These are phyloP conservation scores for Trichoderma citrinoviride DNA, from an alignment of 2,329 filamentous ascomycete species.

Conservation along the genomic window DNA sequence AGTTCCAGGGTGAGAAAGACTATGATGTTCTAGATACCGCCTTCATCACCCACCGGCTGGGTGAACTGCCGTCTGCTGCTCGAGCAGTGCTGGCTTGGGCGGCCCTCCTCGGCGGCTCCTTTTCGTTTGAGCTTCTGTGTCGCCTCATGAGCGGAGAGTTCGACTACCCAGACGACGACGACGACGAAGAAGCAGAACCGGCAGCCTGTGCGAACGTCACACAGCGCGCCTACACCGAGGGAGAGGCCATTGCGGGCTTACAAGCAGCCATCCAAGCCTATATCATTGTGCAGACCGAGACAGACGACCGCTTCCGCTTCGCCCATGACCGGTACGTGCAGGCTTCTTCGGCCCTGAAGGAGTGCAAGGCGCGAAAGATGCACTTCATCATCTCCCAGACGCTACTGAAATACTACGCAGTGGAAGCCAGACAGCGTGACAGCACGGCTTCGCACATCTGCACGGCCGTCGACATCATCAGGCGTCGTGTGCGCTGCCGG, in stretches of 20 bases:
- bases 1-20: conserved; percentile 76
- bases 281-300: conserved; percentile 76
- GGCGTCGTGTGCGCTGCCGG: conserved; percentile 57
- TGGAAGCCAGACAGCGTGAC: conserved; percentile 64
- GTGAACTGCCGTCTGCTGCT: conserved; percentile 71
- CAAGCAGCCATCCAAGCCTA: conserved; percentile 78
- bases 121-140: conserved; percentile 79
- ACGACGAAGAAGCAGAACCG: conserved; percentile 36
- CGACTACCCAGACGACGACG: conserved; percentile 47
- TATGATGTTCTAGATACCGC: conserved; percentile 77
- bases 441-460: conserved; percentile 79
- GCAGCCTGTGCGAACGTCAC: neutral
- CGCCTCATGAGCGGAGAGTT: conserved; percentile 74
- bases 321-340: conserved; percentile 84
- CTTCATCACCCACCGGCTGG: conserved; percentile 75
- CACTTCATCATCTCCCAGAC: conserved; percentile 85
- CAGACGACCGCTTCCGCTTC: conserved; percentile 84
- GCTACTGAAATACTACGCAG: conserved; percentile 67
- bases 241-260: conserved; percentile 72
- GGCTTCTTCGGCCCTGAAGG: conserved; percentile 66
- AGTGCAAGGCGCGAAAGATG: conserved; percentile 73
- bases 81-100: conserved; percentile 83
- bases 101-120: conserved; percentile 74
- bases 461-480: conserved; percentile 72
- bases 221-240: conserved; percentile 51